Evolutionary conservation across 257 asterid genomes (phyloP).

Genomic region (Forsythia viridissima): DNA sequence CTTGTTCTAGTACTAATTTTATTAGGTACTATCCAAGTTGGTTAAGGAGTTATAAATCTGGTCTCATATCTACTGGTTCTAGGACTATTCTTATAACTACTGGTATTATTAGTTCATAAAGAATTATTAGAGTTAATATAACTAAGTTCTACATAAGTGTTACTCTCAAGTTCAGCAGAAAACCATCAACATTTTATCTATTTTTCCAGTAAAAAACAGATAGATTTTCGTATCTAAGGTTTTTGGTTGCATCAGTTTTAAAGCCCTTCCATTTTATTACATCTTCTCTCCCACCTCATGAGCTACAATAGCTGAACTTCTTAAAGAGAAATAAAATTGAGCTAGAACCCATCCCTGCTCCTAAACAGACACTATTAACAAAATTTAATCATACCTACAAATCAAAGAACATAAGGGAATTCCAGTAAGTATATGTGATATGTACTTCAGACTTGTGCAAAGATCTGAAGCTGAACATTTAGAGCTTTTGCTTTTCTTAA

Average conservation of each 20-base stretch:
- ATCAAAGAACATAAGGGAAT: not conserved
- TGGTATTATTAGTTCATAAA: too few relatives aligned
- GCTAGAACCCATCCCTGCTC: not conserved
- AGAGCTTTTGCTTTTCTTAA: not conserved
- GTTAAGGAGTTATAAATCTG: too few relatives aligned
- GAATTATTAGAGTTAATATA: too few relatives aligned
- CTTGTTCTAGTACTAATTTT: not conserved
- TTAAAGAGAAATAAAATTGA: not conserved
- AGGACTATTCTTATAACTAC: too few relatives aligned
- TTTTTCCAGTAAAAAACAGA: not conserved
- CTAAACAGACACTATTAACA: not conserved
- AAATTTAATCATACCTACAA: not conserved
- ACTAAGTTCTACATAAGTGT: too few relatives aligned
- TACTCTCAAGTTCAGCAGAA: not conserved
- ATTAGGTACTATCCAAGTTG: too few relatives aligned
- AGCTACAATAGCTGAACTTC: not conserved
- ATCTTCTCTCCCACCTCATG: not conserved
- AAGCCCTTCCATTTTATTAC: not conserved
- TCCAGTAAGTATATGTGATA: not conserved
- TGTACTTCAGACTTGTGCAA: not conserved
- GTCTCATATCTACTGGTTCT: too few relatives aligned
- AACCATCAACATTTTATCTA: not conserved
- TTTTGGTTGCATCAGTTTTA: not conserved
- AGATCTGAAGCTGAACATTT: not conserved
- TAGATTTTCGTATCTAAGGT: not conserved